These are phyloP conservation scores for Podospora sp. DNA, from an alignment of 495 filamentous ascomycete genomes.

Conservation along the genomic window DNA sequence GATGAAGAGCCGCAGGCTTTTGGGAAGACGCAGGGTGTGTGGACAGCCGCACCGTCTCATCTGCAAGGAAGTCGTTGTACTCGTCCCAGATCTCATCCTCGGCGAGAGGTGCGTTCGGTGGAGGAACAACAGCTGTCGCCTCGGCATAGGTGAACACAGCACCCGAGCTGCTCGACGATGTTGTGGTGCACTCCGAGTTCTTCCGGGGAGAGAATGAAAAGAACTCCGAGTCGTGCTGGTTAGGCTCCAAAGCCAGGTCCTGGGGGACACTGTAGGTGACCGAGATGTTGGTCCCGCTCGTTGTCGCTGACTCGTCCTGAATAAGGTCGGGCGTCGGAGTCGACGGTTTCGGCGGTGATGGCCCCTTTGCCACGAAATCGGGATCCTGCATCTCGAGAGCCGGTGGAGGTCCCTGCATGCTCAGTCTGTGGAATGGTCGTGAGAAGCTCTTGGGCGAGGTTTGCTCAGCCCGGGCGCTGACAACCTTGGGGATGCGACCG, in stretches of 20 bases:
- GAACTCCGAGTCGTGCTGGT: conserved; percentile 52
- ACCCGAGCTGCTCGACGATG: conserved; percentile 63
- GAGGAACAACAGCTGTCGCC: conserved; percentile 65
- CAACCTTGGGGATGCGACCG: conserved; percentile 86
- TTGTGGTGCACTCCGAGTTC: conserved; percentile 66
- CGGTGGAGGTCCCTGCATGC: conserved; percentile 28
- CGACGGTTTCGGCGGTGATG: conserved; percentile 46
- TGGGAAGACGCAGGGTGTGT: conserved; percentile 55
- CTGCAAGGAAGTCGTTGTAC: conserved; percentile 86
- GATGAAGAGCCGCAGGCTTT: conserved; percentile 50
- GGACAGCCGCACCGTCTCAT: conserved; percentile 48
- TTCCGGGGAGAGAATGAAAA: conserved; percentile 73
- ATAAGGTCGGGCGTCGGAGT: conserved; percentile 43
- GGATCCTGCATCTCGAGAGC: conserved; percentile 33
- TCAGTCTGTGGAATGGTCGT: conserved; percentile 57
- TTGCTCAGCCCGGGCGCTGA: conserved; percentile 71
- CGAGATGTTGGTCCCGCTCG: conserved; percentile 24
- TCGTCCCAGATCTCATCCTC: conserved; percentile 96
- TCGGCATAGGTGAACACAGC: conserved; percentile 52
- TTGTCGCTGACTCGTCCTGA: conserved; percentile 30
- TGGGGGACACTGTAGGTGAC: conserved; percentile 28
- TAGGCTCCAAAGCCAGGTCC: conserved; percentile 26
- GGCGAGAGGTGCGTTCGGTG: conserved; percentile 57
- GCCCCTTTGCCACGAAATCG: conserved; percentile 51
- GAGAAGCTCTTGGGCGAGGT: conserved; percentile 83